These are phyloP conservation scores for Thozetella sp. DNA, from an alignment of 495 filamentous ascomycete species.

Conservation along the genomic window DNA sequence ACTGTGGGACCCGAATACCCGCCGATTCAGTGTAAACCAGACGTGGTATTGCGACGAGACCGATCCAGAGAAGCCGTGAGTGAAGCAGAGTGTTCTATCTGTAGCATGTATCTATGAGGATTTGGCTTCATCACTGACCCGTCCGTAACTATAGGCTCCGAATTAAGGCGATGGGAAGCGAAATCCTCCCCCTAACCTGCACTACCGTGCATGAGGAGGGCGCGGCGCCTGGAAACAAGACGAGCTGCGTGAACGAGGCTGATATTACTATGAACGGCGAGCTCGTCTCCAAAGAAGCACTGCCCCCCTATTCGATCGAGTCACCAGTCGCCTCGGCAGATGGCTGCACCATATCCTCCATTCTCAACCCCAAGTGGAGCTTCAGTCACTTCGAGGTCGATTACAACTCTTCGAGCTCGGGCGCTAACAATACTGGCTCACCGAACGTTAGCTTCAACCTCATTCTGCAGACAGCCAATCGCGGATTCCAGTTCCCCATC, in stretches of 20 bases:
- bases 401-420: constrained; percentile 1
- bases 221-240: background rate
- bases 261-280: constrained; percentile 8
- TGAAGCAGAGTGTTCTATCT: background rate
- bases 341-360: constrained; percentile 27
- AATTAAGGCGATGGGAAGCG: background rate
- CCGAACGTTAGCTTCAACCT: constrained; percentile 23
- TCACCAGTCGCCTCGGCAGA: constrained; percentile 19
- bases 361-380: constrained; percentile 21
- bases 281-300: constrained; percentile 6
- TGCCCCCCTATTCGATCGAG: constrained; percentile 24
- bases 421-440: background rate
- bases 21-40: constrained; percentile 18
- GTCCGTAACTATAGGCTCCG: constrained; percentile 5
- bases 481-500: constrained; percentile 16
- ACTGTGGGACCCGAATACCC: constrained; percentile 15
- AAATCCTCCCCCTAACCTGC: constrained; percentile 2
- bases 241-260: background rate
- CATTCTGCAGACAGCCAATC: constrained; percentile 16
- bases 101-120: background rate
- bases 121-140: constrained; percentile 1
- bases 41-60: constrained; percentile 31
- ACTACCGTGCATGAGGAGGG: background rate
- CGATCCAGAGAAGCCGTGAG: constrained; percentile 28
- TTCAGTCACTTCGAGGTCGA: constrained; percentile 21